Evolutionary conservation across 2,329 filamentous ascomycete genomes (phyloP).

Genomic region (Thielaviopsis ethacetica): DNA sequence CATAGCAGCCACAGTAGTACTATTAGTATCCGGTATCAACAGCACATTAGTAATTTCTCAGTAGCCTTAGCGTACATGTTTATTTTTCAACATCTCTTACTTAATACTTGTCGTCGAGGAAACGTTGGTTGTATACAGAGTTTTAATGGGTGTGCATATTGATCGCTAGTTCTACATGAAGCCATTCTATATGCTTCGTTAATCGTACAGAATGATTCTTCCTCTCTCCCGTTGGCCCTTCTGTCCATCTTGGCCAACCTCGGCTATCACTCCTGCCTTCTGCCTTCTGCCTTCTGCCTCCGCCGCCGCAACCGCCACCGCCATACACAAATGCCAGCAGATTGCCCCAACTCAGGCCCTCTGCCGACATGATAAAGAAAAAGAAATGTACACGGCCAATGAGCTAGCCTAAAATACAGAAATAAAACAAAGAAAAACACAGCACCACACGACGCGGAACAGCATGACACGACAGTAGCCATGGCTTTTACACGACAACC

Average conservation of each 20-base stretch:
- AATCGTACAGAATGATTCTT: conserved; percentile 11
- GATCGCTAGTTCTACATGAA: conserved; percentile 11
- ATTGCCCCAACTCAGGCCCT: neutral
- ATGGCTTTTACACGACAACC: conserved; percentile 31
- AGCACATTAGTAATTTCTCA: neutral
- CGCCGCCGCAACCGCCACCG: neutral
- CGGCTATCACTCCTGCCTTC: neutral
- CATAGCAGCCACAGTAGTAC: neutral
- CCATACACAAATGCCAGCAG: neutral
- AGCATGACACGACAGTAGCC: neutral
- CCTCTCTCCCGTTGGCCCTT: neutral
- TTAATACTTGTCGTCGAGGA: neutral
- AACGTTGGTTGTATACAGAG: neutral
- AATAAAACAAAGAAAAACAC: neutral
- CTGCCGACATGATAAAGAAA: conserved; percentile 1
- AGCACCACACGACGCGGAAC: neutral
- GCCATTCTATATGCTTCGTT: conserved; percentile 11
- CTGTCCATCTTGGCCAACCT: neutral
- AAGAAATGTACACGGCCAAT: conserved; percentile 11
- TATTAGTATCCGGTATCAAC: neutral
- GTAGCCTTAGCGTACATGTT: neutral
- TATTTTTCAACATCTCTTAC: neutral
- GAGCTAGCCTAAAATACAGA: conserved; percentile 3
- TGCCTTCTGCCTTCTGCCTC: neutral
- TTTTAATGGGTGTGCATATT: conserved; percentile 8